Evolutionary conservation across 2,329 filamentous ascomycete species (phyloP).

Genomic region (Pseudogymnoascus sp.): DNA sequence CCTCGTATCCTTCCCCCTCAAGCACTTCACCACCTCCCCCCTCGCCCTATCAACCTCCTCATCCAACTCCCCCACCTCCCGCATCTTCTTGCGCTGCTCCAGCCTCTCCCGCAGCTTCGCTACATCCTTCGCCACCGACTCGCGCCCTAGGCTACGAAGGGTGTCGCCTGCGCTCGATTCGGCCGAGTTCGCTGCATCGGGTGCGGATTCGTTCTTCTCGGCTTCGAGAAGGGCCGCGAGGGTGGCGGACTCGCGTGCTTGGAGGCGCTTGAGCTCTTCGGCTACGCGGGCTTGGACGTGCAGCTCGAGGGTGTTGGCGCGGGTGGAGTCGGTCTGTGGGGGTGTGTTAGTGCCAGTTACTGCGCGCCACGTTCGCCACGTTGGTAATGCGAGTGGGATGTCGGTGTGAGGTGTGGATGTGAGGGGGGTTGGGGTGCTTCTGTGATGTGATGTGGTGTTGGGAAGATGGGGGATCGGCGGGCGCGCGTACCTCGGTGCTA

Average conservation of each 20-base stretch:
- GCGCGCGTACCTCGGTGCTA: conserved; percentile 65
- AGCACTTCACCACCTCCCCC: conserved; percentile 66
- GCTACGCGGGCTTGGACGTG: conserved; percentile 82
- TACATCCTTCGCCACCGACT: conserved; percentile 51
- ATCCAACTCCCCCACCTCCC: conserved; percentile 60
- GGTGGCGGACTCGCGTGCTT: conserved; percentile 58
- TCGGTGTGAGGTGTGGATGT: conserved; percentile 5
- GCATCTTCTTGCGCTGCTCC: conserved; percentile 53
- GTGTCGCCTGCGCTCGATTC: conserved; percentile 25
- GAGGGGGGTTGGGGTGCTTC: conserved; percentile 5
- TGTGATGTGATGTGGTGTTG: background rate
- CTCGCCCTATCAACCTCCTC: conserved; percentile 66
- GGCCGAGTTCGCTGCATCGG: conserved; percentile 7
- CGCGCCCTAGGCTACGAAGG: conserved; percentile 29
- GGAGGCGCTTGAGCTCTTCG: conserved; percentile 73
- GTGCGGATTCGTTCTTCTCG: conserved; percentile 12
- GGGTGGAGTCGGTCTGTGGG: conserved; percentile 74
- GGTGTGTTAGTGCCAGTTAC: background rate
- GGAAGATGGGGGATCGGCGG: background rate
- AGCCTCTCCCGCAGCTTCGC: conserved; percentile 50
- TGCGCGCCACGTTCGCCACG: background rate
- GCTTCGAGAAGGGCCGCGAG: conserved; percentile 55
- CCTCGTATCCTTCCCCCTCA: conserved; percentile 74
- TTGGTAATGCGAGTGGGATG: background rate
- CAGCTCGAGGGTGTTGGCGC: conserved; percentile 73